Conservation (phyloP, 2,329 filamentous ascomycete species). For the Apiospora phragmitis region DNA sequence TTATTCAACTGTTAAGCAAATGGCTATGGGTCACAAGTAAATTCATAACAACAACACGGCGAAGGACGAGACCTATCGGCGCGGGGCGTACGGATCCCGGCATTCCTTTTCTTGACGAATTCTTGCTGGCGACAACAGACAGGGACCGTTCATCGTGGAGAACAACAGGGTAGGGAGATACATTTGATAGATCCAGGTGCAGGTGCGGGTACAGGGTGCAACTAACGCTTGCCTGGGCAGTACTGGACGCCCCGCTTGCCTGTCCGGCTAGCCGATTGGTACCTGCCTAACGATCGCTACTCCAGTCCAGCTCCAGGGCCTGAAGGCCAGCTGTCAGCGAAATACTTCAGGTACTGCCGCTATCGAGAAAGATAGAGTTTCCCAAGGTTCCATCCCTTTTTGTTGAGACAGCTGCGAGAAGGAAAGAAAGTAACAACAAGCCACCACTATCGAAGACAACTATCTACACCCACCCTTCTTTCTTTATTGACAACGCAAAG, state of each 20-base stretch:
- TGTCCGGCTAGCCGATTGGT: background rate
- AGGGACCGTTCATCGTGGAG: background rate
- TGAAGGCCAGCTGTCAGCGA: background rate
- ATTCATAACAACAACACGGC: background rate
- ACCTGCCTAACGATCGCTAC: background rate
- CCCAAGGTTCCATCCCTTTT: conserved; percentile 8
- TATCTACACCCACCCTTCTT: background rate
- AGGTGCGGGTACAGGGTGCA: background rate
- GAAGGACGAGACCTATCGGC: background rate
- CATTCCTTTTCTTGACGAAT: background rate
- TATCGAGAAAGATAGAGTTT: conserved; percentile 1
- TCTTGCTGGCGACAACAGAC: background rate
- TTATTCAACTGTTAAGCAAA: background rate
- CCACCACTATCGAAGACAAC: background rate
- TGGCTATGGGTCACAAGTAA: background rate
- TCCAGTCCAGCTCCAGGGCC: background rate
- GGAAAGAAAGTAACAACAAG: background rate
- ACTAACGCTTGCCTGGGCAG: background rate
- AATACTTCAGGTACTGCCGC: background rate
- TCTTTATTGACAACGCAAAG: conserved; percentile 4
- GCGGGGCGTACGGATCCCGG: background rate
- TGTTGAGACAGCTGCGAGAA: conserved; percentile 6
- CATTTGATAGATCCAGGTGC: background rate
- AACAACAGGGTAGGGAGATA: background rate
- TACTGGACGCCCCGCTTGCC: background rate